Evolutionary conservation across 768 basidiomycete species (phyloP).

Genomic region (Chalciporus pseudorubinellus): DNA sequence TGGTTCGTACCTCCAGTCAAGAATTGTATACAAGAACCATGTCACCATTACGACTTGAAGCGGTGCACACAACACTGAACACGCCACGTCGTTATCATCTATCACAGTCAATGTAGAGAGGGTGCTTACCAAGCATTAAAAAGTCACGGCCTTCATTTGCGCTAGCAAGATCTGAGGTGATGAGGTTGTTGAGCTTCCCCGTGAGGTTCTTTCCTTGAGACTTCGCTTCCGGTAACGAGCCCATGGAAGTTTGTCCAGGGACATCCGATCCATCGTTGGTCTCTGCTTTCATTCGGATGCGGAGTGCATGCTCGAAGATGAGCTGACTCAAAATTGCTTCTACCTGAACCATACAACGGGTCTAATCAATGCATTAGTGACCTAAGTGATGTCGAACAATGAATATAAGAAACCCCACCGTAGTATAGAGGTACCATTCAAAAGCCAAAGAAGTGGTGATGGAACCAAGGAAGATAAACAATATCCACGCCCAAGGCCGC

Average conservation of each 20-base stretch:
- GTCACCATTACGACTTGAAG: constrained; percentile 40
- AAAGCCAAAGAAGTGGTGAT: constrained; percentile 39
- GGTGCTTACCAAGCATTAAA: constrained; percentile 2
- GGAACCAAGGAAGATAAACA: constrained; percentile 47
- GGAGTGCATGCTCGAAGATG: constrained; percentile 54
- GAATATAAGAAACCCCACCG: constrained; percentile 18
- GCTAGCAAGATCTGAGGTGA: constrained; percentile 44
- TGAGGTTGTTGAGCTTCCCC: constrained; percentile 74
- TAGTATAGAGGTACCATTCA: constrained; percentile 50
- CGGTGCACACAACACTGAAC: constrained; percentile 37
- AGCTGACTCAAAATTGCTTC: constrained; percentile 53
- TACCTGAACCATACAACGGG: constrained; percentile 43
- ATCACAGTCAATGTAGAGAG: background rate
- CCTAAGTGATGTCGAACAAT: background rate
- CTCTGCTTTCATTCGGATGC: constrained; percentile 42
- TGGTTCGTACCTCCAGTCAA: constrained; percentile 38
- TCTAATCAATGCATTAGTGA: constrained; percentile 17
- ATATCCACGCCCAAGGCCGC: constrained; percentile 69
- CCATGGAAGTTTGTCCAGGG: constrained; percentile 23
- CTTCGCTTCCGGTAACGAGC: constrained; percentile 27
- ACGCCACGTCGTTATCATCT: background rate
- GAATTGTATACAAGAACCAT: constrained; percentile 43
- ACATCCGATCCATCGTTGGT: constrained; percentile 1
- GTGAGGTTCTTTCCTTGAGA: constrained; percentile 44
- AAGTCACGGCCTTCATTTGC: constrained; percentile 11